These are phyloP conservation scores for Aspergillus conjunctus DNA, from an alignment of 495 filamentous ascomycete species.

Conservation along the genomic window DNA sequence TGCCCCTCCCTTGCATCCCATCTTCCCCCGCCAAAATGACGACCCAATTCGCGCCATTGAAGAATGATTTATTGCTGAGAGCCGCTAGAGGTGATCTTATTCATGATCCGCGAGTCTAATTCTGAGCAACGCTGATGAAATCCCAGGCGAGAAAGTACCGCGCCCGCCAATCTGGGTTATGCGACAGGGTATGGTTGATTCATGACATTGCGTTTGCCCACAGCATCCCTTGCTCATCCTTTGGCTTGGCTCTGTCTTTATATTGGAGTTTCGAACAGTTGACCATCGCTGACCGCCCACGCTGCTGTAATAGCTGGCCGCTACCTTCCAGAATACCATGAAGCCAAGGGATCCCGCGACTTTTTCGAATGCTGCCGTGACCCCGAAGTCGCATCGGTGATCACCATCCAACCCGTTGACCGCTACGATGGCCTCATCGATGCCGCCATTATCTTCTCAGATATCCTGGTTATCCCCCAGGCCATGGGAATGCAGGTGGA, in stretches of 20 bases:
- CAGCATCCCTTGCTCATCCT: constrained; percentile 1
- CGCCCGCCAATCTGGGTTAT: constrained; percentile 97
- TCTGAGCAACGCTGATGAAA: constrained; percentile 30
- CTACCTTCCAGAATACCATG: constrained; percentile 96
- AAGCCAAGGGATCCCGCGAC: constrained; percentile 83
- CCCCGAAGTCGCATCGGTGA: constrained; percentile 85
- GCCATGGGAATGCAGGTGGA: constrained; percentile 96
- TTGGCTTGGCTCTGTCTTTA: neutral
- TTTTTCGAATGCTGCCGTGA: constrained; percentile 97
- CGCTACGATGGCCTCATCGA: constrained; percentile 88
- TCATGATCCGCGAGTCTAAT: constrained; percentile 6
- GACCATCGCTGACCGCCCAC: constrained; percentile 13
- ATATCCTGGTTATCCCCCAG: constrained; percentile 97
- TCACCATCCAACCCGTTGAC: constrained; percentile 93
- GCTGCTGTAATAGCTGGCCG: constrained; percentile 68
- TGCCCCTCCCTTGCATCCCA: constrained; percentile 24
- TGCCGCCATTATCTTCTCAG: constrained; percentile 97
- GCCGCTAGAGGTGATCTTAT: constrained; percentile 74
- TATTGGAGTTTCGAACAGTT: neutral
- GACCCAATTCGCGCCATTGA: constrained; percentile 71
- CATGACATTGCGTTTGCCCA: neutral
- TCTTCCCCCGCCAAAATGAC: constrained; percentile 51
- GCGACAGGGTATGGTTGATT: constrained; percentile 77
- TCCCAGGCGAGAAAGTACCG: constrained; percentile 81
- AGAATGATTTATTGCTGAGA: constrained; percentile 88